Base-by-base conservation (phyloP, 225 moss, liverwort and hornwort genomes). In the Polytrichum commune region DNA sequence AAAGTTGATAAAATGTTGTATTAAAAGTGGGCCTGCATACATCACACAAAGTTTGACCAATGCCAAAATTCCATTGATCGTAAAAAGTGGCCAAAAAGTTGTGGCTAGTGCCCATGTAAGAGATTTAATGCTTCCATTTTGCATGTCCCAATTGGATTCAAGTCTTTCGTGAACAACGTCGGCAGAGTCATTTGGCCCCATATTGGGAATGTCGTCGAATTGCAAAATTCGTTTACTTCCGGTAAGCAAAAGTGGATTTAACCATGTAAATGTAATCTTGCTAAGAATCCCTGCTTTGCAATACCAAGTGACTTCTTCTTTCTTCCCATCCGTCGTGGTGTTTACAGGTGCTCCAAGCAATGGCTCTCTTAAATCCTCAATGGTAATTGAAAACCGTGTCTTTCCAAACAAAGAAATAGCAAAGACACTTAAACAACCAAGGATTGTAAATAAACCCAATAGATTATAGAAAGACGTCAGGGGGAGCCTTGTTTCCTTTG, bases 1-100 rank as follows among this genome's bases (percentile, higher is more conserved):
- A 67, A 83, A 89, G 71, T 84, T 68, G 8, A 89, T 84, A 72
- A 89, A 89, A n/a, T 68, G 79, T 73, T 89, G 89, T 54, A 89
- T 84, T 28, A 89, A 75, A 13, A 89, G 63, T 54, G 89, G 89
- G 13, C 89, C 86, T 13, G 81, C 54, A 23, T 83, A 89, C 89
- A 89, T 84, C 63, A 89, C 89, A 65, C 69, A 72, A 10, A 89
- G 74, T 72, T 83, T 81, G 62, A 68, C 19, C 54, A 84, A 53
- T 19, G 89, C 89, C 68, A 89, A 60, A 23, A 64, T 55, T 16
- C 77, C 89, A 13, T 77, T 75, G 29, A 86, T 70, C 1, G 69
- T 53, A 24, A 89, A 73, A 60, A 83, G 77, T 53, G 69, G 86
- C 83, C 86, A 81, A 73, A 86, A 89, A 55, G 75, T 32, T 30